Conservation (phyloP, 768 basidiomycete genomes). For the Pulveroboletus frians region DNA sequence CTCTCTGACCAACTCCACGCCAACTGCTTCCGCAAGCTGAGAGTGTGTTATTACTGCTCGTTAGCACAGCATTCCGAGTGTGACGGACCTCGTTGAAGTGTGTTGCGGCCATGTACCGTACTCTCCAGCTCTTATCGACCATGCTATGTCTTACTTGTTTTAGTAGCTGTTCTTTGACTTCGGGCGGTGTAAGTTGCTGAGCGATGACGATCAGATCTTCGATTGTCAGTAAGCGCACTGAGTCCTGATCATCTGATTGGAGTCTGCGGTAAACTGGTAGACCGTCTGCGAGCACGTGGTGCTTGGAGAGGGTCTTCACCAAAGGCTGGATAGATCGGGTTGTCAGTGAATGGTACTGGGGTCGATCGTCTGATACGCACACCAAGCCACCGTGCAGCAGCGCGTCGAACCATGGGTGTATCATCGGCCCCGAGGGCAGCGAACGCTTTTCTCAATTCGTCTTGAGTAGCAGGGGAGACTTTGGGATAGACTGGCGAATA, state of each 20-base stretch:
- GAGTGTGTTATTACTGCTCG: neutral
- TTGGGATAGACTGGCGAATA: constrained; percentile 87
- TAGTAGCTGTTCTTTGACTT: constrained; percentile 85
- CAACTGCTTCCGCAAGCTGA: constrained; percentile 88
- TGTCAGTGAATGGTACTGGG: constrained; percentile 8
- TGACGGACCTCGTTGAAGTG: constrained; percentile 86
- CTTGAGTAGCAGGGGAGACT: constrained; percentile 67
- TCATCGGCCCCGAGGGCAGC: constrained; percentile 83
- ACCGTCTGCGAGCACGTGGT: constrained; percentile 79
- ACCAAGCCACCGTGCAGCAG: constrained; percentile 94
- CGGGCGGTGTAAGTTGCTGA: constrained; percentile 74
- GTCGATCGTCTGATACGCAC: constrained; percentile 46
- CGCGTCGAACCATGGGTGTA: constrained; percentile 97
- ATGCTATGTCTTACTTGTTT: constrained; percentile 86
- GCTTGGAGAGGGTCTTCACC: constrained; percentile 71
- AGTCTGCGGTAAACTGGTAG: constrained; percentile 91
- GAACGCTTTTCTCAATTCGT: constrained; percentile 85
- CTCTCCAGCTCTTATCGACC: constrained; percentile 96
- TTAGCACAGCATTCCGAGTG: neutral
- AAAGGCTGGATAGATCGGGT: constrained; percentile 51
- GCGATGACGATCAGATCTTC: constrained; percentile 94
- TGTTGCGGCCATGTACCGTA: constrained; percentile 96
- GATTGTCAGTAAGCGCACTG: constrained; percentile 90
- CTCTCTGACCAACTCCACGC: constrained; percentile 84
- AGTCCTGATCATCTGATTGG: constrained; percentile 95